A percentile compares a stretch with the other conserved stretches of the same genome.
These are phyloP conservation scores for Boletellus ananas DNA, from an alignment of 768 basidiomycete genomes.

Conservation along the genomic window DNA sequence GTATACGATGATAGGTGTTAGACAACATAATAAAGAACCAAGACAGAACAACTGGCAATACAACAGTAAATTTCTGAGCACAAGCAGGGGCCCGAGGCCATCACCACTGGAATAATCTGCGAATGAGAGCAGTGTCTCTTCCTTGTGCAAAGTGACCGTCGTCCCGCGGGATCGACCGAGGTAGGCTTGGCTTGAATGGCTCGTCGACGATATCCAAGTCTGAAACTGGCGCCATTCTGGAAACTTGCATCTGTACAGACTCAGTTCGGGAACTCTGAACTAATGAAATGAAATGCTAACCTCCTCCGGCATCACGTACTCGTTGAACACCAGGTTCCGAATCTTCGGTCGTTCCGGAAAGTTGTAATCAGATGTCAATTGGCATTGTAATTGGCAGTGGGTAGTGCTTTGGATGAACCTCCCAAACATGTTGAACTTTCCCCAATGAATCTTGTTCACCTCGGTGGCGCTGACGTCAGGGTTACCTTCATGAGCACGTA, in stretches of 20 bases:
- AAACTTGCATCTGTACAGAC: conserved; percentile 55
- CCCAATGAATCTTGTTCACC: conserved; percentile 83
- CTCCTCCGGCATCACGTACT: conserved; percentile 66
- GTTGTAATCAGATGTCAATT: conserved; percentile 52
- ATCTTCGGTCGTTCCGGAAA: conserved; percentile 57
- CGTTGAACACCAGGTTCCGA: conserved; percentile 49
- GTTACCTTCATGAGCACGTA: conserved; percentile 84
- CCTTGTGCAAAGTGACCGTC: conserved; percentile 29
- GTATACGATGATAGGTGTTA: conserved; percentile 31
- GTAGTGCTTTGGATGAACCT: conserved; percentile 75
- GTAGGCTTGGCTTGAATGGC: conserved; percentile 32
- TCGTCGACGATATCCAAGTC: conserved; percentile 40
- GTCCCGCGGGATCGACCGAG: conserved; percentile 32
- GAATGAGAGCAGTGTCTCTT: conserved; percentile 45
- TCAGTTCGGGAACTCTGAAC: conserved; percentile 3
- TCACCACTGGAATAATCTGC: conserved; percentile 49
- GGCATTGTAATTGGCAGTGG: conserved; percentile 75
- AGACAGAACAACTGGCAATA: conserved; percentile 26
- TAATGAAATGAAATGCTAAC: conserved; percentile 35
- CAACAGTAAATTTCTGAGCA: conserved; percentile 23
- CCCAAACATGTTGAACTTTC: conserved; percentile 91
- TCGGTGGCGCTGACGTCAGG: conserved; percentile 64
- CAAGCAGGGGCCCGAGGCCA: conserved; percentile 7
- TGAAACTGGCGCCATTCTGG: conserved; percentile 54
- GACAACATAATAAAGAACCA: conserved; percentile 27